These are phyloP conservation scores for Colletotrichum liriopes DNA, from an alignment of 2,329 filamentous ascomycete genomes.

Conservation along the genomic window DNA sequence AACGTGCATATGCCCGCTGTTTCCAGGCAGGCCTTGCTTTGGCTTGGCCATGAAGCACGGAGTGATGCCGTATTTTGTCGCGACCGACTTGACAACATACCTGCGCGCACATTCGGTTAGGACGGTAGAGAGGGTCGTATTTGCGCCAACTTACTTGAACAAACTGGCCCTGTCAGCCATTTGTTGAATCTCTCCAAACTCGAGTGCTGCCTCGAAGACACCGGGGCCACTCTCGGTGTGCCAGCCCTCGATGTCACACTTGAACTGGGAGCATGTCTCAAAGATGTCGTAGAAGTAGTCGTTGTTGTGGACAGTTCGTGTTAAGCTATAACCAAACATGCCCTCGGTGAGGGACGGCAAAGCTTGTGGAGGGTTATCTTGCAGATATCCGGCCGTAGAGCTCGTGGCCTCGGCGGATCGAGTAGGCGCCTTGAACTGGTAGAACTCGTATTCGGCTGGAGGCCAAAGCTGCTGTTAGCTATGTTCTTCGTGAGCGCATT, in stretches of 20 bases:
- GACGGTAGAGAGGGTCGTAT: background rate
- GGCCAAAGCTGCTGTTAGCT: conserved; percentile 6
- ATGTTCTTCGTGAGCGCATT: too few species aligned
- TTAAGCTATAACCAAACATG: conserved; percentile 96
- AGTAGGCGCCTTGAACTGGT: conserved; percentile 83
- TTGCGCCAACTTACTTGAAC: conserved; percentile 79
- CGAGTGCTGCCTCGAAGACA: conserved; percentile 94
- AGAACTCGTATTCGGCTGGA: conserved; percentile 94
- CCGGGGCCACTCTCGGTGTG: conserved; percentile 95
- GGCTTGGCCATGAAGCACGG: conserved; percentile 99
- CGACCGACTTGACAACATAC: conserved; percentile 91
- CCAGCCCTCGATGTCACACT: conserved; percentile 91
- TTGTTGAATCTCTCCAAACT: conserved; percentile 87
- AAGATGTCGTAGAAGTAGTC: conserved; percentile 94
- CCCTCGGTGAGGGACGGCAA: conserved; percentile 89
- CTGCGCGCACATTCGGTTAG: conserved; percentile 51
- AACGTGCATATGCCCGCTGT: conserved; percentile 96
- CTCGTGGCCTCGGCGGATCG: conserved; percentile 68
- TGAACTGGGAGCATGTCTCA: conserved; percentile 83
- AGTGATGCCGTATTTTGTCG: conserved; percentile 89
- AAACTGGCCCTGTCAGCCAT: conserved; percentile 95
- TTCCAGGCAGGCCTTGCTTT: conserved; percentile 89
- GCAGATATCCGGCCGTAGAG: conserved; percentile 81
- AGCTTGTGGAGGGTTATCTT: conserved; percentile 79
- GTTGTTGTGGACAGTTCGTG: conserved; percentile 88